A percentile compares a stretch with the other conserved stretches of the same genome.
Evolutionary conservation across 768 basidiomycete genomes (phyloP).

Genomic region (Trametes punicea): DNA sequence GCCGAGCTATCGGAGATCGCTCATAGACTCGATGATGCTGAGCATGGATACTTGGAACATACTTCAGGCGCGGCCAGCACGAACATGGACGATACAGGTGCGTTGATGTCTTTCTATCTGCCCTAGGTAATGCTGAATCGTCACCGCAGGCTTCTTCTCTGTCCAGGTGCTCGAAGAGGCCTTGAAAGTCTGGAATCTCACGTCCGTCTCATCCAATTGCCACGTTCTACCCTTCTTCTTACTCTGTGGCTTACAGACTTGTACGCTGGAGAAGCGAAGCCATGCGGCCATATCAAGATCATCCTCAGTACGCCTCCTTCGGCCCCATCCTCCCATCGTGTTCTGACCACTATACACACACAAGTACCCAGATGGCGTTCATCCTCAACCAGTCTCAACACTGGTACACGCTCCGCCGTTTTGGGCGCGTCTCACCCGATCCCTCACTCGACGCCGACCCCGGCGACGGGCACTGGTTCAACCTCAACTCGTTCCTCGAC

Average conservation of each 20-base stretch:
- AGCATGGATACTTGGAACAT: constrained; percentile 53
- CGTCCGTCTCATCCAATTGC: constrained; percentile 40
- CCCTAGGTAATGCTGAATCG: background rate
- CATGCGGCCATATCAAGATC: constrained; percentile 72
- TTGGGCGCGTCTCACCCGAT: constrained; percentile 49
- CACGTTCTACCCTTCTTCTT: background rate
- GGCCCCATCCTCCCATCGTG: background rate
- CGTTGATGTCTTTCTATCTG: background rate
- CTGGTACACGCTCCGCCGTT: constrained; percentile 86
- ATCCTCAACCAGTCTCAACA: constrained; percentile 84
- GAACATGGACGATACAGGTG: constrained; percentile 94
- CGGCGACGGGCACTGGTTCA: constrained; percentile 78
- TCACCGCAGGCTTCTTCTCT: constrained; percentile 76
- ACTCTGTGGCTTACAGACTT: constrained; percentile 44
- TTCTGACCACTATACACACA: background rate
- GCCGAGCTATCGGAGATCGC: constrained; percentile 79
- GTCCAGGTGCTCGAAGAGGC: constrained; percentile 87
- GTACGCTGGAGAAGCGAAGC: constrained; percentile 81
- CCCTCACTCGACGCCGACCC: constrained; percentile 40
- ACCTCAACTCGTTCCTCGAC: constrained; percentile 73
- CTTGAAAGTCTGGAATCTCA: constrained; percentile 78
- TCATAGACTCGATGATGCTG: constrained; percentile 60
- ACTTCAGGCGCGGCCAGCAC: constrained; percentile 46
- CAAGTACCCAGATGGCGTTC: constrained; percentile 79
- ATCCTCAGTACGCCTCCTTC: constrained; percentile 61